Conservation (phyloP, 352 stramenopile species). For the Pythium brachiatum region DNA sequence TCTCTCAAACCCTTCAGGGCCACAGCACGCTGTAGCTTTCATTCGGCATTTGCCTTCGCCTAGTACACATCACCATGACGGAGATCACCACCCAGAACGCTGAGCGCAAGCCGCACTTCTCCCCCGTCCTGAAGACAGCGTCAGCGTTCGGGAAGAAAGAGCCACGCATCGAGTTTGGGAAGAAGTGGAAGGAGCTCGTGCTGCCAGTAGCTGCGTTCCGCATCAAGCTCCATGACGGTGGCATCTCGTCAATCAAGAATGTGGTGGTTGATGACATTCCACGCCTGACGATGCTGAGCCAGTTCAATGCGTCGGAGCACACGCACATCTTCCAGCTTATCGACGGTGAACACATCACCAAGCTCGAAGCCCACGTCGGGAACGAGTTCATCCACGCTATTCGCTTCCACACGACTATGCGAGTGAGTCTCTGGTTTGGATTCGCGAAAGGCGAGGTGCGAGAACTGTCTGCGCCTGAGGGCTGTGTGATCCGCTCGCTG, state of each 20-base stretch:
- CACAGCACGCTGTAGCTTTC: too few species aligned
- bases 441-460: not conserved
- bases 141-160: slow-evolving; percentile 1
- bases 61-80: not conserved
- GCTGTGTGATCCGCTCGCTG: slow-evolving; percentile 6
- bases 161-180: slow-evolving; percentile 2
- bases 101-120: not conserved
- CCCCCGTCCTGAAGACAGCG: not conserved
- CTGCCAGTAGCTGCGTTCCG: slow-evolving; percentile 4
- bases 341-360: slow-evolving; percentile 3
- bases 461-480: not conserved
- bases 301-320: not conserved
- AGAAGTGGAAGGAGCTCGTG: slow-evolving; percentile 11
- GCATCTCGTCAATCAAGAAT: slow-evolving; percentile 17
- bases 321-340: slow-evolving; percentile 19
- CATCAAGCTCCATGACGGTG: slow-evolving; percentile 1
- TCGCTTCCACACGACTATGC: slow-evolving; percentile 18
- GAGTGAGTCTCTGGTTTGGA: slow-evolving; percentile 16
- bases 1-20: not conserved
- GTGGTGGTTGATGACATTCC: slow-evolving; percentile 3
- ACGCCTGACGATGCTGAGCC: not conserved
- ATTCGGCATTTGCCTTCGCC: not conserved
- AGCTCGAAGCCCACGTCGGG: not conserved
- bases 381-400: slow-evolving; percentile 12
- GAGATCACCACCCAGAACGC: not conserved